phyloP scores from a whole-genome alignment of 2,329 filamentous ascomycete species.

The Davidsoniella neocaledoniae region DNA sequence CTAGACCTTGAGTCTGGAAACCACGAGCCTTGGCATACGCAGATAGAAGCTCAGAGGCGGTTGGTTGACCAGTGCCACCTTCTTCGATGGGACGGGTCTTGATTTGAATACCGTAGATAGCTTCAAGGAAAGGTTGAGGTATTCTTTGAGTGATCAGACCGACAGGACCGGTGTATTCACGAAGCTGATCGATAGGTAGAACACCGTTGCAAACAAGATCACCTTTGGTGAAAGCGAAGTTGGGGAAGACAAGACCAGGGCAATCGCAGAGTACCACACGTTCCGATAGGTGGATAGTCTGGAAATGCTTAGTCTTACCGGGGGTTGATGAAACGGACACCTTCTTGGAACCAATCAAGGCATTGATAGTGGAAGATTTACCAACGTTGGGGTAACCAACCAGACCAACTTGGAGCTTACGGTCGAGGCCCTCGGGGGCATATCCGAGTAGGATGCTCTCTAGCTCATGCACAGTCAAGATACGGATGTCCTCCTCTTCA shows the following conservation, averaged over 20 bases:
- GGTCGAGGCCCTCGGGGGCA: conserved; percentile 33
- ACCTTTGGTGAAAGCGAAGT: conserved; percentile 91
- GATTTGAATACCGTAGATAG: conserved; percentile 86
- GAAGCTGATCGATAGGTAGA: conserved; percentile 86
- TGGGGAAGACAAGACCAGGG: conserved; percentile 94
- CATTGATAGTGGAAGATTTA: conserved; percentile 98
- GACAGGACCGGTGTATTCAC: conserved; percentile 79
- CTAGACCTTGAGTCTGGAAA: conserved; percentile 75
- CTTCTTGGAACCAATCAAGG: conserved; percentile 94
- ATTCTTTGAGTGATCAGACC: conserved; percentile 71
- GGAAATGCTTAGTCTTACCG: conserved; percentile 98
- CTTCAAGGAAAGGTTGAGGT: conserved; percentile 76
- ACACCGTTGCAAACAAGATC: conserved; percentile 93
- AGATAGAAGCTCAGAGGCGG: conserved; percentile 65
- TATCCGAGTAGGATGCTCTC: conserved; percentile 76
- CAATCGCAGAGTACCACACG: conserved; percentile 91
- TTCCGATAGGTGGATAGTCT: conserved; percentile 87
- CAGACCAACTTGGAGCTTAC: conserved; percentile 75
- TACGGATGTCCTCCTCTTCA: conserved; percentile 49
- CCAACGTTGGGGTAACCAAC: conserved; percentile 98
- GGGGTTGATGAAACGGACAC: conserved; percentile 95
- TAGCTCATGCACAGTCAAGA: conserved; percentile 82
- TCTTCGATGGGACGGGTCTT: conserved; percentile 66
- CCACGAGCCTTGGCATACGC: conserved; percentile 81
- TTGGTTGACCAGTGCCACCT: conserved; percentile 77